Base-by-base conservation (phyloP, 306 rosid species). In the Cucumis cinereus region DNA sequence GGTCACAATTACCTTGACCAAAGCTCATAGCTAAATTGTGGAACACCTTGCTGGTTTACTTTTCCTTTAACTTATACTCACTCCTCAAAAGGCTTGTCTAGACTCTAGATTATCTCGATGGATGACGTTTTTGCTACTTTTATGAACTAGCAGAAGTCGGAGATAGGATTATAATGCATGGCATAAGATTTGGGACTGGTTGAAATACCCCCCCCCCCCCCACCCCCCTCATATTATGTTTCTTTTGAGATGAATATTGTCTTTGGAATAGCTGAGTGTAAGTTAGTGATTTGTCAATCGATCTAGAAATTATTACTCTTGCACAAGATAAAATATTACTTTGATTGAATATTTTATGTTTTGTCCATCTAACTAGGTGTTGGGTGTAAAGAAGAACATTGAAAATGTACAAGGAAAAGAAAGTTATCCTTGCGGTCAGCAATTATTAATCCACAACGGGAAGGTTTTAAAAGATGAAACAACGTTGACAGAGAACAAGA, bases 401-500 rank as follows among this genome's bases (percentile, higher is more conserved):
- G 98, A 91, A 85, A 97, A 87, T 43, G 78, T 86, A 20, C 98
- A 91, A 84, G 98, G 98, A 64, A 91, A 89, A 71, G 89, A 89
- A 75, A 90, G 86, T 85, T 91, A 94, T 80, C 98, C 98, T 17
- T 91, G 97, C 81, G 96, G 92, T 45, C 96, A 89, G 82, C 98
- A 93, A 82, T 82, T 93, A 63, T 77, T 93, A 70, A 91, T 93
- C 79, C 90, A 93, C 83, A 88, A 87, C 84, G 97, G 98, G 36
- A 91, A 87, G 84, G 92, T 93, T 61, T 85, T 93, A 88, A 93
- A 93, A 85, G 98, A 93, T 23, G 98, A 93, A 79, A 91, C 96
- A 58, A 84, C 97, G 3, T 80, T 93, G 50, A 79, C 86, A 0
- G 97, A 89, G 8, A 93, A 89, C 78, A 88, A 87, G 84, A 93